Evolutionary conservation across 2,329 filamentous ascomycete genomes (phyloP).

Genomic region (Xylariomycetidae sp.): DNA sequence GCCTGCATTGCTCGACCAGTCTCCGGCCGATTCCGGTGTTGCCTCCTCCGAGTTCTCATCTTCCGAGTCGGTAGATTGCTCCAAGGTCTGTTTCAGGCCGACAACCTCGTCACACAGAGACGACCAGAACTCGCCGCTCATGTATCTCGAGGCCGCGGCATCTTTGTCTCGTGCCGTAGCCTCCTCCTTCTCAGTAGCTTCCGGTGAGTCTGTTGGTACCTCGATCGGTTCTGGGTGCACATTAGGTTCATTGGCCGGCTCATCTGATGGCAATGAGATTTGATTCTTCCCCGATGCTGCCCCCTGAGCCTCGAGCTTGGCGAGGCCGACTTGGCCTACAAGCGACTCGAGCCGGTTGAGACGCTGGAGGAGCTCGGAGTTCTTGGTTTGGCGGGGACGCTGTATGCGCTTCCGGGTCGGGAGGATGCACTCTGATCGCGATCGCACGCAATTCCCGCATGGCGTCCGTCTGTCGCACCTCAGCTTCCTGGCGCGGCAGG

Average conservation of each 20-base stretch:
- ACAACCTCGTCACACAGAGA: conserved; percentile 38
- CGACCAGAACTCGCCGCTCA: conserved; percentile 39
- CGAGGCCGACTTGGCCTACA: conserved; percentile 36
- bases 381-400: conserved; percentile 33
- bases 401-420: conserved; percentile 38
- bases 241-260: no score
- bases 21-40: conserved; percentile 14
- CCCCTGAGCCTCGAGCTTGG: conserved; percentile 10
- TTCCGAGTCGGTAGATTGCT: conserved; percentile 35
- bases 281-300: no score
- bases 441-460: conserved; percentile 47
- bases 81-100: conserved; percentile 37
- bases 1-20: conserved; percentile 4
- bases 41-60: conserved; percentile 24
- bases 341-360: conserved; percentile 39
- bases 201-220: no score
- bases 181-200: no score
- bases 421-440: conserved; percentile 40
- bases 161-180: conserved; percentile 9
- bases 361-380: conserved; percentile 37
- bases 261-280: no score
- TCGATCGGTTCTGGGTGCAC: background rate
- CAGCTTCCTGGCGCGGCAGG: conserved; percentile 58
- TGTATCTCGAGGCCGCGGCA: conserved; percentile 28
- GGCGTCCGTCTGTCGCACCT: conserved; percentile 53